phyloP scores from a whole-genome alignment of 108 stramenopile genomes.

The Pseudonitzschia delicatissima region DNA sequence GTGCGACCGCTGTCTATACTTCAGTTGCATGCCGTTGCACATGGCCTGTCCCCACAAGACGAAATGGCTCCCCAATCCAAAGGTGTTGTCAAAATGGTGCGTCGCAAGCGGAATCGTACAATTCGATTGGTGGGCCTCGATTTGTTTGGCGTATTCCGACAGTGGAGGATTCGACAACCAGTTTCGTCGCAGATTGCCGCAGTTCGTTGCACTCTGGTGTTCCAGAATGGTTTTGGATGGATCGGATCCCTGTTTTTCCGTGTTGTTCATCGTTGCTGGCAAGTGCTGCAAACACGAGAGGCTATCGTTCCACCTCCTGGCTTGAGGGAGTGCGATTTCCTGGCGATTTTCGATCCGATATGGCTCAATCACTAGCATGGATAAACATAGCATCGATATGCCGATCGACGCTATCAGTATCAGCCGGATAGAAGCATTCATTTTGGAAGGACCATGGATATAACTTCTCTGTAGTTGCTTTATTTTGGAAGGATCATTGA shows the following conservation, averaged over 20 bases:
- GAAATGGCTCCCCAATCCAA: conserved; percentile 47
- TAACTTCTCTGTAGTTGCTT: too few relatives aligned
- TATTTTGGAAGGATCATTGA: too few relatives aligned
- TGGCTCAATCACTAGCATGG: too few relatives aligned
- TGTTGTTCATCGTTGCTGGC: background rate
- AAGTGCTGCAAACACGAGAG: conserved; percentile 8
- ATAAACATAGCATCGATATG: too few relatives aligned
- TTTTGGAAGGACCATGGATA: too few relatives aligned
- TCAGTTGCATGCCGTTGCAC: conserved; percentile 46
- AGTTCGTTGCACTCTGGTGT: conserved; percentile 3
- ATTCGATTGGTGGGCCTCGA: conserved; percentile 28
- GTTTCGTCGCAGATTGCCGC: conserved; percentile 18
- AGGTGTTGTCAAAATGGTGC: conserved; percentile 35
- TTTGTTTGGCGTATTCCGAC: conserved; percentile 20
- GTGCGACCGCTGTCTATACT: conserved; percentile 11
- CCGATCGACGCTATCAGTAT: too few relatives aligned
- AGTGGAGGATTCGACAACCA: conserved; percentile 33
- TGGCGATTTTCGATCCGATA: too few relatives aligned
- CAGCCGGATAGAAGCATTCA: too few relatives aligned
- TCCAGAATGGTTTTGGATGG: conserved; percentile 1
- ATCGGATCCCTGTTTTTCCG: background rate
- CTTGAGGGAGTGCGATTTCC: too few relatives aligned
- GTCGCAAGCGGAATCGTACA: conserved; percentile 28
- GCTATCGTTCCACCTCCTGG: too few relatives aligned
- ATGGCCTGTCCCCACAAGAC: conserved; percentile 47